A percentile compares a stretch with the other conserved stretches of the same genome.
These are phyloP conservation scores for Vigna reflexopilosa DNA, from an alignment of 306 rosid genomes.

Conservation along the genomic window DNA sequence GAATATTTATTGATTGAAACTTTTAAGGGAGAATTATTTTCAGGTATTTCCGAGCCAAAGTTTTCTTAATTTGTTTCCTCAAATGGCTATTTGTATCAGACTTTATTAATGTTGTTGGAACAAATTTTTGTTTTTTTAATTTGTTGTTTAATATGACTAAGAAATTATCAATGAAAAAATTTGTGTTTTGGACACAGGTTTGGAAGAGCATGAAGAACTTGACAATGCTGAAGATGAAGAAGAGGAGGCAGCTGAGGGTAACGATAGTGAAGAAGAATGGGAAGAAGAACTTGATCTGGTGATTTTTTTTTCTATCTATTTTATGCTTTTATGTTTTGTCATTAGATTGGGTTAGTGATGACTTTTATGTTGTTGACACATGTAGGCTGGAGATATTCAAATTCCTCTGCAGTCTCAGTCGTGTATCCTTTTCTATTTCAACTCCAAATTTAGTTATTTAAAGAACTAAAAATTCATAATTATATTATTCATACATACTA, in stretches of 20 bases:
- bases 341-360: constrained; percentile 1
- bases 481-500: background rate
- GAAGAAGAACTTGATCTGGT: constrained; percentile 71
- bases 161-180: constrained; percentile 26
- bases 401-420: constrained; percentile 65
- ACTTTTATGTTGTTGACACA: constrained; percentile 42
- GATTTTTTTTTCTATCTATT: constrained; percentile 19
- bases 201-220: constrained; percentile 61
- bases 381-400: constrained; percentile 72
- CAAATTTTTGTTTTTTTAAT: background rate
- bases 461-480: background rate
- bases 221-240: constrained; percentile 63
- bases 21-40: constrained; percentile 13
- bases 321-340: constrained; percentile 29
- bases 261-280: constrained; percentile 68
- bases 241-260: constrained; percentile 61
- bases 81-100: background rate
- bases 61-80: constrained; percentile 29
- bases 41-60: constrained; percentile 2
- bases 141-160: constrained; percentile 26
- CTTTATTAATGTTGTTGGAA: background rate
- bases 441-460: constrained; percentile 24
- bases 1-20: constrained; percentile 5
- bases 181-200: constrained; percentile 35
- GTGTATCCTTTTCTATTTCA: constrained; percentile 62